Evolutionary conservation across 2,329 filamentous ascomycete genomes (phyloP).

Genomic region (Parastagonospora avenae): DNA sequence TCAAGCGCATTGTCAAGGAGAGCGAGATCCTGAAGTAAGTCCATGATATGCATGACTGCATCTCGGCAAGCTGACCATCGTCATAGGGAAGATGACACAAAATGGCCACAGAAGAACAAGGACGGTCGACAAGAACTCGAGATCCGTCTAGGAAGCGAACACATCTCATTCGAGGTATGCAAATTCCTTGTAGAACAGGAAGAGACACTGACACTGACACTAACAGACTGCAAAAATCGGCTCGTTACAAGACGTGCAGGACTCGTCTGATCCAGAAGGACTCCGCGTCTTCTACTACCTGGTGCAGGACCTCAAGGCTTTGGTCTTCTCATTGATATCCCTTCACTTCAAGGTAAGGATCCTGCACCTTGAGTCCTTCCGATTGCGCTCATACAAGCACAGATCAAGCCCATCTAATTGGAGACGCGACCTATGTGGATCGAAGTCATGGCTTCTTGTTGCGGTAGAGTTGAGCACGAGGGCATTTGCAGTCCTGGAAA

Average conservation of each 20-base stretch:
- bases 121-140: slow-evolving; percentile 96
- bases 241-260: slow-evolving; percentile 93
- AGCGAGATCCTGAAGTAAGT: slow-evolving; percentile 95
- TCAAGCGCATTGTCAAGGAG: slow-evolving; percentile 95
- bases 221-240: slow-evolving; percentile 94
- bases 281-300: slow-evolving; percentile 98
- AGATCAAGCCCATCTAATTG: slow-evolving; percentile 73
- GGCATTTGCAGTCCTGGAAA: no score
- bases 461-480: no score
- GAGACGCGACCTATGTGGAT: slow-evolving; percentile 6
- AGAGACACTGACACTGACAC: no score
- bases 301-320: slow-evolving; percentile 93
- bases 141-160: slow-evolving; percentile 89
- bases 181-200: no score
- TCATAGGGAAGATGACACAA: slow-evolving; percentile 89
- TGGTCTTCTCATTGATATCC: slow-evolving; percentile 95
- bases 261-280: slow-evolving; percentile 94
- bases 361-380: no score
- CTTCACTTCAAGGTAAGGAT: slow-evolving; percentile 85
- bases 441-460: neutral
- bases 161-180: slow-evolving; percentile 92
- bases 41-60: no score
- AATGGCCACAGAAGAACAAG: slow-evolving; percentile 99
- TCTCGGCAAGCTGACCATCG: neutral
- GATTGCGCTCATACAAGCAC: slow-evolving; percentile 12